Evolutionary conservation across 441 rosid species (phyloP).

Genomic region (Pelargonium cotyledonis): DNA sequence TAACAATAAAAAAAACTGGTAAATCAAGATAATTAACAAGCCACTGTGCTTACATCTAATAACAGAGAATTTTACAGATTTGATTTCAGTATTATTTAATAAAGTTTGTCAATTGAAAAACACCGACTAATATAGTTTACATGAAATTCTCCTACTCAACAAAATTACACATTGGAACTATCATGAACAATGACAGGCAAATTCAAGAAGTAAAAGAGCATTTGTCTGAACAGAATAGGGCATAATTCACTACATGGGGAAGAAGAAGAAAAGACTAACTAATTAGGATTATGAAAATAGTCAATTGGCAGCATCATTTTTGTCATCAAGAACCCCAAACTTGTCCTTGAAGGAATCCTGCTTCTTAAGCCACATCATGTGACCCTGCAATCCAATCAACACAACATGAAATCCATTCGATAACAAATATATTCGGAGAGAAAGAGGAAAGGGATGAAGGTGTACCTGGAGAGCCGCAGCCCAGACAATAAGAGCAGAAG

Average conservation of each 20-base stretch:
- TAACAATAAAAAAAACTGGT: neutral
- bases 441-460: neutral
- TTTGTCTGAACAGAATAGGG: neutral
- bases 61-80: neutral
- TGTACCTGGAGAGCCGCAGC: conserved; percentile 82
- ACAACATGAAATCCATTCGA: neutral
- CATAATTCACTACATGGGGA: too few species aligned
- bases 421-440: neutral
- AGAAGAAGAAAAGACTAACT: neutral
- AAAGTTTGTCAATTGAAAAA: neutral
- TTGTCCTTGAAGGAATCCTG: conserved; percentile 75
- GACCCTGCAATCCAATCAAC: conserved; percentile 45
- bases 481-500: conserved; percentile 70
- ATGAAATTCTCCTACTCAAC: neutral
- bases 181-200: neutral
- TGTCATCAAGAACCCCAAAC: conserved; percentile 35
- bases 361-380: conserved; percentile 82
- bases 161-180: neutral
- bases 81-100: too few species aligned
- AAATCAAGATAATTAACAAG: neutral
- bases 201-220: neutral
- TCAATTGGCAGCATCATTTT: conserved; percentile 14
- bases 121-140: neutral
- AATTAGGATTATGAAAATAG: neutral
- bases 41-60: neutral